A percentile compares a stretch with the other conserved stretches of the same genome.
phyloP scores from a whole-genome alignment of 306 rosid genomes.

The Castanospermum australe region DNA sequence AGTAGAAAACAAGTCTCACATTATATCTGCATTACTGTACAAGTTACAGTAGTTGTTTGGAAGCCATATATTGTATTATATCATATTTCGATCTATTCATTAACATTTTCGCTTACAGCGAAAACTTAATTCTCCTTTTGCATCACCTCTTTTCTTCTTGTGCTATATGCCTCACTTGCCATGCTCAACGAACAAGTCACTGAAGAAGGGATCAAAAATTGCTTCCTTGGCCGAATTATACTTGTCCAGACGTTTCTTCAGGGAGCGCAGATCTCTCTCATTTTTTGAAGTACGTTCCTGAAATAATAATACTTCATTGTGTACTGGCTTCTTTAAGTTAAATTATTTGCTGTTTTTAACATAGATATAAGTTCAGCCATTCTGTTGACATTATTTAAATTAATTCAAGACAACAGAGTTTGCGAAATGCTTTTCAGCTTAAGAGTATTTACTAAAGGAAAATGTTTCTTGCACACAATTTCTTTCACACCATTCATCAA shows the following conservation, averaged over 20 bases:
- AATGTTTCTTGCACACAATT: too few relatives aligned
- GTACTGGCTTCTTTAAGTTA: not conserved
- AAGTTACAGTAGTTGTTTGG: not conserved
- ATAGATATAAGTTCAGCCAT: not conserved
- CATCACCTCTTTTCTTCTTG: not conserved
- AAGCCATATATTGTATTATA: not conserved
- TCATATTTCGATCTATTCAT: not conserved
- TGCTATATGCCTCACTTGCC: not conserved
- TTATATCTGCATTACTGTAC: not conserved
- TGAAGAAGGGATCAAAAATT: conserved; percentile 67
- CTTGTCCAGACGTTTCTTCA: conserved; percentile 83
- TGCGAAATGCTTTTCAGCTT: not conserved
- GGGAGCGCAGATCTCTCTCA: conserved; percentile 87
- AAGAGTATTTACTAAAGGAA: not conserved
- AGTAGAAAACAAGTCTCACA: not conserved
- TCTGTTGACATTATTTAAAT: not conserved
- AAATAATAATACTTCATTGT: conserved; percentile 19
- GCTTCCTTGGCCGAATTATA: conserved; percentile 87
- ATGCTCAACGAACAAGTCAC: conserved; percentile 44
- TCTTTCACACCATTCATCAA: too few relatives aligned
- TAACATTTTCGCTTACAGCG: not conserved
- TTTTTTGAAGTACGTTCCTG: conserved; percentile 74
- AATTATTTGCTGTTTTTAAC: not conserved
- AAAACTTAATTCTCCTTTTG: not conserved
- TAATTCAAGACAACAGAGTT: not conserved